These are phyloP conservation scores for Chrysoporthe cubensis DNA, from an alignment of 2,329 filamentous ascomycete genomes.

Conservation along the genomic window DNA sequence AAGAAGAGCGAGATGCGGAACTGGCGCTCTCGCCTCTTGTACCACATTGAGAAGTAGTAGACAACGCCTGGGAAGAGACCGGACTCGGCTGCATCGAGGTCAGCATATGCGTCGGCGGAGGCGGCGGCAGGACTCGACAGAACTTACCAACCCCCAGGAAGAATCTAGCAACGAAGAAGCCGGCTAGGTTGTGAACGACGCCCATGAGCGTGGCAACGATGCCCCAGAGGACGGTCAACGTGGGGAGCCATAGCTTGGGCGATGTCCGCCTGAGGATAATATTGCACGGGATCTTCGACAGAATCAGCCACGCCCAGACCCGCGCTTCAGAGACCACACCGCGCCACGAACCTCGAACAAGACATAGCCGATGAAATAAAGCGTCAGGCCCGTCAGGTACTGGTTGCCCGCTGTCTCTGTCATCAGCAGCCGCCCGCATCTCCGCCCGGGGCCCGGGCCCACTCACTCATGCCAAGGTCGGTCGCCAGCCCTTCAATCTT, in stretches of 20 bases:
- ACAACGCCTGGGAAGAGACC: conserved; percentile 57
- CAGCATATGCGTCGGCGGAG: background rate
- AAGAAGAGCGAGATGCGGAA: conserved; percentile 62
- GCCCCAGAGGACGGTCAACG: conserved; percentile 60
- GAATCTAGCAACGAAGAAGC: conserved; percentile 58
- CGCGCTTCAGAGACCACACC: too few species aligned
- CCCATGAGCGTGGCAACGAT: conserved; percentile 57
- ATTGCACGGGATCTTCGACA: conserved; percentile 59
- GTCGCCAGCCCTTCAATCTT: conserved; percentile 57
- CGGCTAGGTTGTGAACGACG: conserved; percentile 52
- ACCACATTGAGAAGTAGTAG: conserved; percentile 59
- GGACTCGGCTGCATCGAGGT: conserved; percentile 48
- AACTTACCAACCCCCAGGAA: conserved; percentile 59
- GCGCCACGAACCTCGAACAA: conserved; percentile 52
- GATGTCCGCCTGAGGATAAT: conserved; percentile 65
- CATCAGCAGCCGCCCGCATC: background rate
- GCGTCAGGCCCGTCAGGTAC: conserved; percentile 66
- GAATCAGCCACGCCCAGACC: background rate
- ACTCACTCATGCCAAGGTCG: conserved; percentile 57
- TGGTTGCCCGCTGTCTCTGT: conserved; percentile 55
- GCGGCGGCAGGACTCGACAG: background rate
- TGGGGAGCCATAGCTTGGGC: conserved; percentile 60
- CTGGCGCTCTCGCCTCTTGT: conserved; percentile 57
- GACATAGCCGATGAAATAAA: conserved; percentile 68
- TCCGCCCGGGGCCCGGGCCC: conserved; percentile 15